Conservation (phyloP, 2,329 filamentous ascomycete species). For the Aspergillus pseudoviridinutans region DNA sequence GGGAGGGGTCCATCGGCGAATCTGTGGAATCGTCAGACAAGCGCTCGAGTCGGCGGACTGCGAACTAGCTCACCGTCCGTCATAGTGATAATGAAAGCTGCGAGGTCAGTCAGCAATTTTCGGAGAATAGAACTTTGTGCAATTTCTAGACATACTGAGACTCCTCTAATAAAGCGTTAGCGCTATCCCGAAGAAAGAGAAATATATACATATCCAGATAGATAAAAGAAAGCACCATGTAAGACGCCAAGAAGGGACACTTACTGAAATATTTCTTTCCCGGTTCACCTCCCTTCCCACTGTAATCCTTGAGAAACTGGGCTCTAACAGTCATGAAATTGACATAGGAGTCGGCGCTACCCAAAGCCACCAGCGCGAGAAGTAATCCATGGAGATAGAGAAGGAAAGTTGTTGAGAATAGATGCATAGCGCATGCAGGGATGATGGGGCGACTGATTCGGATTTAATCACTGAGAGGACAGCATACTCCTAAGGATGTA, state of each 20-base stretch:
- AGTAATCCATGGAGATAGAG: constrained; percentile 18
- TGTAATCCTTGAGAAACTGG: constrained; percentile 37
- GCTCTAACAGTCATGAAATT: constrained; percentile 44
- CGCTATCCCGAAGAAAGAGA: constrained; percentile 3
- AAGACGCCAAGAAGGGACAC: constrained; percentile 16
- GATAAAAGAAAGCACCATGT: constrained; percentile 3
- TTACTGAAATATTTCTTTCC: constrained; percentile 50
- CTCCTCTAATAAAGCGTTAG: constrained; percentile 35
- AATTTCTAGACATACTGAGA: constrained; percentile 32
- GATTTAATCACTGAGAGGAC: constrained; percentile 1
- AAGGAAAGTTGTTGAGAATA: constrained; percentile 7
- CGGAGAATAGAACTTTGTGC: background rate
- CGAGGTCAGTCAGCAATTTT: background rate
- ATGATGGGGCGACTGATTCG: background rate
- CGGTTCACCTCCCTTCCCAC: constrained; percentile 36
- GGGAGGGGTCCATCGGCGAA: constrained; percentile 48
- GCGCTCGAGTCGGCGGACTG: background rate
- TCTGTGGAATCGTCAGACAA: constrained; percentile 23
- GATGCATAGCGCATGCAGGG: constrained; percentile 18
- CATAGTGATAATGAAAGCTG: constrained; percentile 54
- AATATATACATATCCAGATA: background rate
- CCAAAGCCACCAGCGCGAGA: constrained; percentile 10
- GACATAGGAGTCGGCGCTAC: constrained; percentile 33
- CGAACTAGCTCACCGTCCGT: constrained; percentile 40
- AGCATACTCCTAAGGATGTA: constrained; percentile 5